Percentiles rank a stretch among this genome's conserved stretches.
These are phyloP conservation scores for Recurvomyces mirabilis DNA, from an alignment of 495 filamentous ascomycete genomes.

Conservation along the genomic window DNA sequence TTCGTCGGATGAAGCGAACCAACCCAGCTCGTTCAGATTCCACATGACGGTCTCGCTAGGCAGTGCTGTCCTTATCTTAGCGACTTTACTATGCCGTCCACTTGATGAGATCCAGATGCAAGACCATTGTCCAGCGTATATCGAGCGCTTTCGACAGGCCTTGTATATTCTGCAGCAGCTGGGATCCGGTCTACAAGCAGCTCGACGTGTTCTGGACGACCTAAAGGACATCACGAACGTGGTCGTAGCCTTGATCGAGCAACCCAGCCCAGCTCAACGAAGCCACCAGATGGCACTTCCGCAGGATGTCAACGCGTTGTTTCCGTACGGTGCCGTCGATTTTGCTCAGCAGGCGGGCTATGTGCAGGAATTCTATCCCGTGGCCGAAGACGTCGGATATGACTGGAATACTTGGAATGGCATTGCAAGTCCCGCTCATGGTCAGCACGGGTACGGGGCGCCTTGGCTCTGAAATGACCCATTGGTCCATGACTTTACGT, in stretches of 20 bases:
- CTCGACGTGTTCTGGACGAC: constrained; percentile 12
- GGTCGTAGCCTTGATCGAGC: neutral
- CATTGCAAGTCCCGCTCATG: too few relatives aligned
- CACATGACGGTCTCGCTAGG: constrained; percentile 13
- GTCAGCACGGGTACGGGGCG: too few relatives aligned
- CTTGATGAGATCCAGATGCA: neutral
- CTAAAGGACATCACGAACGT: constrained; percentile 8
- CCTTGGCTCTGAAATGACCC: too few relatives aligned
- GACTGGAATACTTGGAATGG: too few relatives aligned
- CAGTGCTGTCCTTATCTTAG: constrained; percentile 5
- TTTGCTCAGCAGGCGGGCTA: neutral
- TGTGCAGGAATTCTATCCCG: neutral
- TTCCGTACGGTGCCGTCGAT: neutral
- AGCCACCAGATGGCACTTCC: too few relatives aligned
- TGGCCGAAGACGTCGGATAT: neutral
- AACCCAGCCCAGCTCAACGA: too few relatives aligned
- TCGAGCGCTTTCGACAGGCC: constrained; percentile 1
- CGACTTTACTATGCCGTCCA: constrained; percentile 3
- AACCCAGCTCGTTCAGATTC: constrained; percentile 10
- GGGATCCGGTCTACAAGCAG: neutral
- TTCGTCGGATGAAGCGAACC: neutral
- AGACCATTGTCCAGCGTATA: neutral
- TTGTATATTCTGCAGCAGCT: constrained; percentile 4
- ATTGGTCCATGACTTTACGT: too few relatives aligned
- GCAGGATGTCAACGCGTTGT: too few relatives aligned